Conservation (phyloP, 2,329 filamentous ascomycete species). For the Penicillium occitanis region DNA sequence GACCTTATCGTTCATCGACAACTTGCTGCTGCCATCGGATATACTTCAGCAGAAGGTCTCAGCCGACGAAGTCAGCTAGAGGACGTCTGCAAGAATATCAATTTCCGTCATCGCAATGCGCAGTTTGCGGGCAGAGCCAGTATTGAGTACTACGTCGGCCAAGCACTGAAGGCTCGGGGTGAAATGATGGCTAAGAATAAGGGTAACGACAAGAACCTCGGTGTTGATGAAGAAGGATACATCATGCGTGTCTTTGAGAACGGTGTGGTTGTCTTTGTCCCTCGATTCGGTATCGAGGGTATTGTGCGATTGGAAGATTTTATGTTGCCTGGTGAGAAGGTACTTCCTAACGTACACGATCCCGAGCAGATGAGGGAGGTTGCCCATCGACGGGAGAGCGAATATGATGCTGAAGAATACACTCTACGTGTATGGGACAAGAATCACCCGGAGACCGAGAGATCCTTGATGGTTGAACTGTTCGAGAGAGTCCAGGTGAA, state of each 20-base stretch:
- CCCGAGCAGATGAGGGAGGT: constrained; percentile 36
- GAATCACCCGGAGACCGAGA: constrained; percentile 41
- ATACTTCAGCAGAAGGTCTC: constrained; percentile 76
- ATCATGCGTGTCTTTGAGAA: constrained; percentile 98
- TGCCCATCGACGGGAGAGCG: constrained; percentile 62
- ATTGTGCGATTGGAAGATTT: constrained; percentile 84
- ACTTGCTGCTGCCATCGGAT: constrained; percentile 90
- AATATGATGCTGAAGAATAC: constrained; percentile 85
- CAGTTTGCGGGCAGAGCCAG: constrained; percentile 92
- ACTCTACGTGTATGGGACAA: constrained; percentile 62
- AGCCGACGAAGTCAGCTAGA: constrained; percentile 83
- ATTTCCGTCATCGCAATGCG: constrained; percentile 92
- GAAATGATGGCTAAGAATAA: constrained; percentile 39
- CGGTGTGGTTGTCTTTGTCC: constrained; percentile 94
- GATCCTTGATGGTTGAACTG: constrained; percentile 65
- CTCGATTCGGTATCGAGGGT: constrained; percentile 91
- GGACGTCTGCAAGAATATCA: constrained; percentile 97
- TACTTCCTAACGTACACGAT: constrained; percentile 29
- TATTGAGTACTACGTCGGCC: constrained; percentile 97
- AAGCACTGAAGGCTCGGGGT: constrained; percentile 77
- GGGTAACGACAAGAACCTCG: constrained; percentile 35
- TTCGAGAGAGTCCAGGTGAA: constrained; percentile 90
- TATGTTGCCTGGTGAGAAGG: constrained; percentile 60
- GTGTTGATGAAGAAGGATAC: constrained; percentile 82
- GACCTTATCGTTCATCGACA: constrained; percentile 93